Evolutionary conservation across 495 filamentous ascomycete species (phyloP).

Genomic region (Penicillium angulare): DNA sequence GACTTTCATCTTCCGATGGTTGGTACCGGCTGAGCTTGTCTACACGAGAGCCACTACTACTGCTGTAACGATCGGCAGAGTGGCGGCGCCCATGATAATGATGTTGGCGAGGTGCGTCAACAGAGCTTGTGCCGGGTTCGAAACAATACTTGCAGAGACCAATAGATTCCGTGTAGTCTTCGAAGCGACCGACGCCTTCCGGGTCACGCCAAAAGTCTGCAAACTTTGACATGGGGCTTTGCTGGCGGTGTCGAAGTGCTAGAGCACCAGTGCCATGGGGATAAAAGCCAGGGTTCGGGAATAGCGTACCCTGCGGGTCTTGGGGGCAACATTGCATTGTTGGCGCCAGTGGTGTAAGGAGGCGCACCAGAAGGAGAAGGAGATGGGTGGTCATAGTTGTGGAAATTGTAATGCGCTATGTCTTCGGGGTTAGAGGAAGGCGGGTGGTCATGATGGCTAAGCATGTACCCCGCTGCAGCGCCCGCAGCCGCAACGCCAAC

Average conservation of each 20-base stretch:
- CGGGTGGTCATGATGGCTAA: conserved; percentile 43
- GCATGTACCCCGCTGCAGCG: conserved; percentile 50
- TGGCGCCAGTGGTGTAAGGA: conserved; percentile 33
- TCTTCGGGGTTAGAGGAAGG: conserved; percentile 33
- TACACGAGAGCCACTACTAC: conserved; percentile 39
- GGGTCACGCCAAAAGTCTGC: conserved; percentile 66
- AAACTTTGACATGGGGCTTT: conserved; percentile 55
- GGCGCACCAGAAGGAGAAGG: conserved; percentile 24
- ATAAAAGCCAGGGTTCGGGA: conserved; percentile 22
- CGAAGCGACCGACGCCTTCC: conserved; percentile 66
- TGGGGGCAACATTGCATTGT: conserved; percentile 34
- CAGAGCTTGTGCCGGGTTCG: conserved; percentile 56
- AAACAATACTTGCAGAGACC: conserved; percentile 71
- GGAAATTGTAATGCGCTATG: conserved; percentile 27
- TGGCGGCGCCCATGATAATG: conserved; percentile 47
- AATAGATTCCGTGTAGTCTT: conserved; percentile 72
- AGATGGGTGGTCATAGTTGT: conserved; percentile 27
- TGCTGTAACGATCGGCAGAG: conserved; percentile 47
- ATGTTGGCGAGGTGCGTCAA: conserved; percentile 65
- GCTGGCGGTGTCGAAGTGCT: conserved; percentile 47
- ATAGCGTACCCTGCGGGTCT: conserved; percentile 42
- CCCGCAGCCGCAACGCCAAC: conserved; percentile 46
- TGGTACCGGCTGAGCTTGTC: conserved; percentile 59
- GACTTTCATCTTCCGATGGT: conserved; percentile 53
- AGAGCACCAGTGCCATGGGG: conserved; percentile 28